These are phyloP conservation scores for Pascua guehoae DNA, from an alignment of 1,284 basidiomycete genomes.

Conservation along the genomic window DNA sequence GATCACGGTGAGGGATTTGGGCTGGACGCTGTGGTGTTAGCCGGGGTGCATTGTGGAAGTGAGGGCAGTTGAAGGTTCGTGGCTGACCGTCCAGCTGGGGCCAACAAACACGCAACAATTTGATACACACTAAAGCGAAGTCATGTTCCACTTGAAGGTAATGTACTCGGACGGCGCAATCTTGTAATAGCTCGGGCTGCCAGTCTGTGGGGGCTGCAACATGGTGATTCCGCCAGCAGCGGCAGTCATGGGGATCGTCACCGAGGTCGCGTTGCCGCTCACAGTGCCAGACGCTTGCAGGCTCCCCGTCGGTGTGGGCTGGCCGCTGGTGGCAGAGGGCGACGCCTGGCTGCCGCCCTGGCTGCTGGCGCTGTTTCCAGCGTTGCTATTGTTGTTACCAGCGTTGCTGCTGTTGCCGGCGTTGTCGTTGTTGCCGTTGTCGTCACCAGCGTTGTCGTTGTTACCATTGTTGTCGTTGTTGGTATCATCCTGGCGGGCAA, in stretches of 20 bases:
- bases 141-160: constrained; percentile 91
- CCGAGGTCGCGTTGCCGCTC: constrained; percentile 15
- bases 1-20: constrained; percentile 69
- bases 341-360: neutral
- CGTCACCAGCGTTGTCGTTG: neutral
- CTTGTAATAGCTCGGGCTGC: constrained; percentile 78
- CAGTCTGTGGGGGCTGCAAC: constrained; percentile 67
- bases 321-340: constrained; percentile 1
- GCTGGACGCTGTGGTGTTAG: constrained; percentile 52
- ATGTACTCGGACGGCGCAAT: constrained; percentile 68
- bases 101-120: neutral
- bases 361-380: constrained; percentile 1
- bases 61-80: neutral
- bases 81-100: neutral
- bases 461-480: neutral
- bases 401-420: constrained; percentile 4
- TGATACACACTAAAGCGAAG: constrained; percentile 54
- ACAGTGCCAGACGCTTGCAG: neutral
- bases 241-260: constrained; percentile 45
- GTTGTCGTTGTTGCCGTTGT: neutral
- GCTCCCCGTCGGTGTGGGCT: neutral
- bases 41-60: neutral
- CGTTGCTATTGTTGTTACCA: constrained; percentile 3
- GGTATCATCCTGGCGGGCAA: neutral
- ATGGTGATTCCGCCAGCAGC: constrained; percentile 47